Evolutionary conservation across 208 protist species (phyloP), one percentile per base, ranked within the genome.

Genomic region (Wallacemonas sp.): DNA sequence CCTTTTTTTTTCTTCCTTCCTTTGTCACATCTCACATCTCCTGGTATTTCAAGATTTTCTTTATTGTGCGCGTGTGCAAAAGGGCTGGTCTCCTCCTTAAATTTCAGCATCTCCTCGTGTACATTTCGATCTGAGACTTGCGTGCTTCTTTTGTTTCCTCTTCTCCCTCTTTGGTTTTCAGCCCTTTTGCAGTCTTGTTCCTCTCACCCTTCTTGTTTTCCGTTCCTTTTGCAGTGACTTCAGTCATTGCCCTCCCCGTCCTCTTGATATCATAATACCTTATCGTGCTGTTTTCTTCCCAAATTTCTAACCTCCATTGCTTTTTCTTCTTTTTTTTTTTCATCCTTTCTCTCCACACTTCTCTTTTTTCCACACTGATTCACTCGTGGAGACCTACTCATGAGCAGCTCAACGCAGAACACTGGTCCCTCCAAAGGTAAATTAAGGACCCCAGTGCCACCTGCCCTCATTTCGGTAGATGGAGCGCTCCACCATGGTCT

Each of bases 241-340:
- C n/a, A n/a, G n/a, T n/a, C n/a, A n/a, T n/a, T n/a, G n/a, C n/a
- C n/a, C n/a, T n/a, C n/a, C n/a, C n/a, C n/a, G n/a, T n/a, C n/a
- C n/a, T n/a, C n/a, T n/a, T n/a, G n/a, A n/a, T n/a, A n/a, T n/a
- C n/a, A n/a, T n/a, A n/a, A n/a, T n/a, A n/a, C n/a, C n/a, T n/a
- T n/a, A n/a, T n/a, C n/a, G n/a, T n/a, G n/a, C n/a, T n/a, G n/a
- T n/a, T n/a, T n/a, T n/a, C n/a, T n/a, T n/a, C n/a, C n/a, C n/a
- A n/a, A n/a, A n/a, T n/a, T n/a, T n/a, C n/a, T n/a, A n/a, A n/a
- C 10, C 38, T 65, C 1, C 10, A 22, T 25, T 36, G 36, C 16
- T 66, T 38, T 54, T 46, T 70, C 45, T 74, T 20, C 20, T 75
- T 26, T 70, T 70, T 26, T 65, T 61, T 54, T 61, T 67, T 36